Base-by-base conservation (phyloP, 164 flowering plant species). In the Magnolia changhungtana region DNA sequence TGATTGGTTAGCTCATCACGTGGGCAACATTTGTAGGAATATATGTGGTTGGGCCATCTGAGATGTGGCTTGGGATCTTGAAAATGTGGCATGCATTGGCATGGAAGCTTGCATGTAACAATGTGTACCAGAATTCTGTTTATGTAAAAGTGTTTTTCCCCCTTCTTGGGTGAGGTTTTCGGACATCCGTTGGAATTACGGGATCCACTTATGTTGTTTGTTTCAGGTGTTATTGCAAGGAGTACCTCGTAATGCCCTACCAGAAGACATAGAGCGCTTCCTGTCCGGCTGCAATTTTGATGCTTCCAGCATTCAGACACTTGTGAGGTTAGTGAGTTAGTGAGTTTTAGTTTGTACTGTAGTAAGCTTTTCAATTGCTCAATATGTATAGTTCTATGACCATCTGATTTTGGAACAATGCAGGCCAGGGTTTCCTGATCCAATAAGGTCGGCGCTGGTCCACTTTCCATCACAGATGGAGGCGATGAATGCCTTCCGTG, bases 251-350 rank as follows among this genome's bases (percentile, higher is more conserved):
- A 80, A 52, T 76, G 91, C 96, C 9, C 0, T 71, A 16, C 20
- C 59, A 24, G 92, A 89, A 4, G 98, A 92, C 67, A 77, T 94
- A 24, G 97, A 94, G 27, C 89, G 92, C 3, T 85, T 89, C 79
- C 85, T 92, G 31, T 82, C 85, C 74, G 96, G 97, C 69, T 90
- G 85, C 81, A 82, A 82, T 16, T 89, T 63, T 70, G 84, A 84
- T 72, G 23, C 88, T 20, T 81, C 90, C 59, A 79, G 78, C 73
- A 67, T 89, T 63, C 74, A 81, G 72, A 27, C 86, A 7, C 50
- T 82, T 73, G 0, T 24, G 31, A 92, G 94, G 94, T 89, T 63
- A 72, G 73, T 72, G 9, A 50, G 24, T 23, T 23, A 23, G 67
- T 58, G n/a, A 50, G 8, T 50, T 50, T 37, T 68, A 13, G 5